Conservation (phyloP, 768 basidiomycete genomes). For the Boletales sp. region DNA sequence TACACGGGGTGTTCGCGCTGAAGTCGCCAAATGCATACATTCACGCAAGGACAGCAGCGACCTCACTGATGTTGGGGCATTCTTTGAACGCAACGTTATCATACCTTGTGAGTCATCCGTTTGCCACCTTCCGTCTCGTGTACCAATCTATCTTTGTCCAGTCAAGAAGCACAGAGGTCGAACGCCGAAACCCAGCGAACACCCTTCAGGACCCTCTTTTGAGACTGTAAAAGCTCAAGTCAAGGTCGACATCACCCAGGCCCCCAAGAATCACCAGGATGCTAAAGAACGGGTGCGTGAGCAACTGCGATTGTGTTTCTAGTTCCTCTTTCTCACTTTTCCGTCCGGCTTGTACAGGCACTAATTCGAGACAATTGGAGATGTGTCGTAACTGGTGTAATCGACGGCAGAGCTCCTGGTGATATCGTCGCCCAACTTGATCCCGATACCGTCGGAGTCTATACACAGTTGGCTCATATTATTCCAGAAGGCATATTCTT, state of each 20-base stretch:
- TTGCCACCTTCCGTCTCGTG: neutral
- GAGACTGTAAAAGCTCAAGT: neutral
- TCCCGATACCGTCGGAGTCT: neutral
- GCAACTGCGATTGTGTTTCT: neutral
- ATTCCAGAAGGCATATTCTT: conserved; percentile 4
- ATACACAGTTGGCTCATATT: conserved; percentile 4
- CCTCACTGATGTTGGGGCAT: neutral
- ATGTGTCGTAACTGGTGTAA: conserved; percentile 30
- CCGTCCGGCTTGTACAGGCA: conserved; percentile 23
- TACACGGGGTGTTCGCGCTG: neutral
- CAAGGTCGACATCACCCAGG: neutral
- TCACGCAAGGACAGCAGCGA: neutral
- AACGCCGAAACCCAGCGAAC: conserved; percentile 18
- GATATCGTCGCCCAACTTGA: neutral
- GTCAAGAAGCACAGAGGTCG: conserved; percentile 11
- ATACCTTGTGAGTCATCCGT: conserved; percentile 2
- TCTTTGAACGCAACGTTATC: conserved; percentile 5
- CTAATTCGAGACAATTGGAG: conserved; percentile 34
- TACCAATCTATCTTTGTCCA: neutral
- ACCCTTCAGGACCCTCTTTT: conserved; percentile 16
- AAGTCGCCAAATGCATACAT: conserved; percentile 6
- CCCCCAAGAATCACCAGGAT: neutral
- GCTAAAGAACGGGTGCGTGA: conserved; percentile 4
- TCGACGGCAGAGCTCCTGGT: conserved; percentile 11
- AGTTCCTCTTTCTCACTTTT: neutral